Evolutionary conservation across 2,329 filamentous ascomycete genomes (phyloP).

Genomic region (Leptosphaerulina australis): DNA sequence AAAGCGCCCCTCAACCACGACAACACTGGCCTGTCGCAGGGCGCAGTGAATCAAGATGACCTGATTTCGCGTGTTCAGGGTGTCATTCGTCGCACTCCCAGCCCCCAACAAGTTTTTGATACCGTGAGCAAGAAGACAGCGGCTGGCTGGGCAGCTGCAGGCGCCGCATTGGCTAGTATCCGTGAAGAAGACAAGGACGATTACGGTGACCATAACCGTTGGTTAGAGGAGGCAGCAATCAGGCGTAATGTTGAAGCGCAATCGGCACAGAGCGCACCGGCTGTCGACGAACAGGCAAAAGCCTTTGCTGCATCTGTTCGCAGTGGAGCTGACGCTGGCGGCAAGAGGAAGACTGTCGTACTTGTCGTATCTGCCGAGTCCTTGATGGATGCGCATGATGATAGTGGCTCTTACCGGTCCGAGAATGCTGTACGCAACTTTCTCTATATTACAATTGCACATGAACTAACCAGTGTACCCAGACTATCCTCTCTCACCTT

Average conservation of each 20-base stretch:
- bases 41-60: slow-evolving; percentile 50
- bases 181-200: slow-evolving; percentile 81
- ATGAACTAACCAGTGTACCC: slow-evolving; percentile 33
- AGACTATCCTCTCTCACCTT: slow-evolving; percentile 82
- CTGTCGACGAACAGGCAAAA: slow-evolving; percentile 41
- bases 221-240: slow-evolving; percentile 87
- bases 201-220: slow-evolving; percentile 85
- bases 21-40: slow-evolving; percentile 30
- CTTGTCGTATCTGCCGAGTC: slow-evolving; percentile 85
- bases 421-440: slow-evolving; percentile 77
- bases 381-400: slow-evolving; percentile 60
- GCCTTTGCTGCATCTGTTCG: slow-evolving; percentile 41
- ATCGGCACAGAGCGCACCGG: slow-evolving; percentile 43
- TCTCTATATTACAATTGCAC: neutral
- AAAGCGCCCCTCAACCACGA: slow-evolving; percentile 16
- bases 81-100: slow-evolving; percentile 79
- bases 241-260: slow-evolving; percentile 55
- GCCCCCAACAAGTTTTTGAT: slow-evolving; percentile 87
- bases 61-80: slow-evolving; percentile 81
- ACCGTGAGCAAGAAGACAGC: slow-evolving; percentile 80
- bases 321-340: slow-evolving; percentile 31
- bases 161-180: slow-evolving; percentile 81
- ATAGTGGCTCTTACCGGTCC: slow-evolving; percentile 63
- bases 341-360: slow-evolving; percentile 72
- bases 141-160: slow-evolving; percentile 81